Evolutionary conservation across 129 eudicot genomes (phyloP).

Genomic region (Pulicaria dysenterica): DNA sequence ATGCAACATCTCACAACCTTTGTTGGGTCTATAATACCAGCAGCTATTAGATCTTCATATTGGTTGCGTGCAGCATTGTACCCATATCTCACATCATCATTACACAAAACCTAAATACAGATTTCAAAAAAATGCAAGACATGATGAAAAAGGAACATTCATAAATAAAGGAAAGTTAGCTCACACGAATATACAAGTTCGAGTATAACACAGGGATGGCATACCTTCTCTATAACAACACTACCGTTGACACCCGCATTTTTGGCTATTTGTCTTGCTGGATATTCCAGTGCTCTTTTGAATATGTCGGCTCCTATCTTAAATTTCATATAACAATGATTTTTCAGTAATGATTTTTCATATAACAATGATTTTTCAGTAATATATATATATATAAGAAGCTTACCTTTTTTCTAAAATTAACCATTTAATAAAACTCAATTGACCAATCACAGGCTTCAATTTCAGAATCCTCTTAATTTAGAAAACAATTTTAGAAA

Average conservation of each 20-base stretch:
- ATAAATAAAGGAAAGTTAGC: not conserved
- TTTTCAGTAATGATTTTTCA: slow-evolving; percentile 1
- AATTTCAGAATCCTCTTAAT: too few relatives aligned
- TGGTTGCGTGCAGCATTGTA: slow-evolving; percentile 76
- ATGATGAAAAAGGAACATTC: not conserved
- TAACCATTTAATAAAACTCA: too few relatives aligned
- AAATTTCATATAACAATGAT: slow-evolving; percentile 10
- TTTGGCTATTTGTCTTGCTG: slow-evolving; percentile 78
- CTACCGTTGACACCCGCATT: slow-evolving; percentile 93
- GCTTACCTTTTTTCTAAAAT: too few relatives aligned
- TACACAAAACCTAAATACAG: slow-evolving; percentile 57
- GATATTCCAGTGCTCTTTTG: slow-evolving; percentile 76
- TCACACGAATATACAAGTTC: not conserved
- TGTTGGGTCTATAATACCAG: slow-evolving; percentile 80
- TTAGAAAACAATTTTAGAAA: too few relatives aligned
- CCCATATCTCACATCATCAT: slow-evolving; percentile 55
- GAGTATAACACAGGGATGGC: not conserved
- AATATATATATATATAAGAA: too few relatives aligned
- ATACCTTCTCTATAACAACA: slow-evolving; percentile 72
- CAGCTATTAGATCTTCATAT: slow-evolving; percentile 80
- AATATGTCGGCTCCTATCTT: slow-evolving; percentile 92
- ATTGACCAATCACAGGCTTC: too few relatives aligned
- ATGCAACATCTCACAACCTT: slow-evolving; percentile 94
- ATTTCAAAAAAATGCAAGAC: not conserved
- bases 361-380: too few relatives aligned